These are phyloP conservation scores for Bruguiera gymnorhiza DNA, from an alignment of 345 rosid genomes.

Conservation along the genomic window DNA sequence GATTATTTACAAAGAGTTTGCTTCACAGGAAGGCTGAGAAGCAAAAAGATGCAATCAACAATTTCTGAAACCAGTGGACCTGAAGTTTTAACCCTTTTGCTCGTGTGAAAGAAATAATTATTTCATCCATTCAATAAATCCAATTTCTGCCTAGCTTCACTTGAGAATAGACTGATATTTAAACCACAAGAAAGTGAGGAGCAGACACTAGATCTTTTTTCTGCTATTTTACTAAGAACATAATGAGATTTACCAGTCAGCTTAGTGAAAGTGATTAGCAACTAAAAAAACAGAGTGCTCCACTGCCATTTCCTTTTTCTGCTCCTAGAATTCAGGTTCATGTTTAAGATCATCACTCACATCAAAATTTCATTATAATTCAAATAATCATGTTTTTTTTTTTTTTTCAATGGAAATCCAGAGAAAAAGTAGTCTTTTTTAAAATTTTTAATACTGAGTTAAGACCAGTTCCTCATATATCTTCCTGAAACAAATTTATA, in stretches of 20 bases:
- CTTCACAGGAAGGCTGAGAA: neutral
- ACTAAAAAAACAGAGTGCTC: too few species aligned
- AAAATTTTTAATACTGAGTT: neutral
- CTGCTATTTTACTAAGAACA: too few species aligned
- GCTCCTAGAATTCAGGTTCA: too few species aligned
- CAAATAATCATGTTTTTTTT: too few species aligned
- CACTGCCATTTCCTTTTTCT: too few species aligned
- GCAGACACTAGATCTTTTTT: neutral
- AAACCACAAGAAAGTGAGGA: neutral
- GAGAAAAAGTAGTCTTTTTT: too few species aligned
- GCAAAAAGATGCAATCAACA: constrained; percentile 5
- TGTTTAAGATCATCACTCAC: too few species aligned
- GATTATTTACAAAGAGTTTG: constrained; percentile 2
- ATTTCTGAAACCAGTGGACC: constrained; percentile 1
- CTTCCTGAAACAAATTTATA: constrained; percentile 7
- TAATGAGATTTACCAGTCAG: too few species aligned
- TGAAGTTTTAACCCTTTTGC: neutral
- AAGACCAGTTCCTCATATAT: neutral
- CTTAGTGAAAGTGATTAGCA: too few species aligned
- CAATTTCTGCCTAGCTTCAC: neutral
- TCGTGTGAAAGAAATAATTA: neutral
- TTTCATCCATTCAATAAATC: neutral
- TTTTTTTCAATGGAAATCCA: too few species aligned
- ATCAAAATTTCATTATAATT: too few species aligned
- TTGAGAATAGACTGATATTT: neutral